Conservation (phyloP, 495 filamentous ascomycete species). For the Friedmanniomyces simplex region DNA sequence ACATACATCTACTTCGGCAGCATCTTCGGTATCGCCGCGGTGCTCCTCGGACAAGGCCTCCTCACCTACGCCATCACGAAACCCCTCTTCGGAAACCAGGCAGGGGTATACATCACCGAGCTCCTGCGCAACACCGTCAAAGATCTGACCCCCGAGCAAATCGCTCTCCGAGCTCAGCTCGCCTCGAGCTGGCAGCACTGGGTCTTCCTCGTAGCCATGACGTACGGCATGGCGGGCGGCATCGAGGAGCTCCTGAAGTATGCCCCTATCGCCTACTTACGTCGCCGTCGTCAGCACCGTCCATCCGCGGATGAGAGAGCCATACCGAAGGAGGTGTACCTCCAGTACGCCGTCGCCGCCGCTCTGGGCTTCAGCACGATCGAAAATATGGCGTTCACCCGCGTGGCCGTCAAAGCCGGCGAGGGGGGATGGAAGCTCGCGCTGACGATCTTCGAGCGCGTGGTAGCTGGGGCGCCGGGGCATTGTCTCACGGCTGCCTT, state of each 20-base stretch:
- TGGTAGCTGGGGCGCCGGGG: neutral
- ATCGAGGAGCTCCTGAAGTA: conserved; percentile 7
- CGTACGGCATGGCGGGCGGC: neutral
- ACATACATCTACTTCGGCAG: neutral
- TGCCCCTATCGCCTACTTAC: conserved; percentile 2
- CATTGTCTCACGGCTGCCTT: neutral
- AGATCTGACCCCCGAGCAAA: neutral
- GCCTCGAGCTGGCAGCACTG: neutral
- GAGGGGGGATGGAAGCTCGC: neutral
- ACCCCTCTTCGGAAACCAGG: neutral
- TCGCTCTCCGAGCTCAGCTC: neutral
- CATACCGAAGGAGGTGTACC: neutral
- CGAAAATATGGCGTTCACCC: neutral
- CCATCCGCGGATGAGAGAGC: neutral
- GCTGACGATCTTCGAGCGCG: conserved; percentile 6
- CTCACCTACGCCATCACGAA: neutral
- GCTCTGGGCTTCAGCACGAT: conserved; percentile 3
- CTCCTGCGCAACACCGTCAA: neutral
- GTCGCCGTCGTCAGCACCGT: neutral
- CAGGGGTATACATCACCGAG: neutral
- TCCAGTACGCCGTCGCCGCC: conserved; percentile 6
- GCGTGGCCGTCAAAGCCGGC: neutral
- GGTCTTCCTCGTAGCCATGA: neutral
- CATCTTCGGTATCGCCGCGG: neutral
- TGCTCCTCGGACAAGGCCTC: neutral